These are phyloP conservation scores for Dothistroma pini DNA, from an alignment of 2,329 filamentous ascomycete genomes.

Conservation along the genomic window DNA sequence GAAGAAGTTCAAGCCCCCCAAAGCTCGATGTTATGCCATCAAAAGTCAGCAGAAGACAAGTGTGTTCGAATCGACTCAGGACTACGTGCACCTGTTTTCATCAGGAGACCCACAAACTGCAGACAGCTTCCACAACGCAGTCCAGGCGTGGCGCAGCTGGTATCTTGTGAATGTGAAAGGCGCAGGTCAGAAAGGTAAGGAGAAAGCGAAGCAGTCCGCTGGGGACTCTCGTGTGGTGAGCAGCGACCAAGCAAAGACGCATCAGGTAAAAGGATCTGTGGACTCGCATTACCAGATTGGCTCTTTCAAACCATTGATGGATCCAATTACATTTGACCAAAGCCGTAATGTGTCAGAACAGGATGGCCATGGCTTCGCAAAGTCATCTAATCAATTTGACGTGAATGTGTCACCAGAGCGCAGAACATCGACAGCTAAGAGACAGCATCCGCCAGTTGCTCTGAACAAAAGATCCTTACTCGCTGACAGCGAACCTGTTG, in stretches of 20 bases:
- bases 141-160: conserved; percentile 88
- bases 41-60: conserved; percentile 88
- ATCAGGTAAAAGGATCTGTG: conserved; percentile 33
- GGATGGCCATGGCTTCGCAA: conserved; percentile 16
- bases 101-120: conserved; percentile 68
- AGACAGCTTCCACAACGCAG: conserved; percentile 63
- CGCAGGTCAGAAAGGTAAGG: conserved; percentile 43
- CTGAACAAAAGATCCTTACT: conserved; percentile 26
- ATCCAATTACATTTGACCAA: conserved; percentile 57
- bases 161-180: conserved; percentile 74
- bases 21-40: conserved; percentile 78
- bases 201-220: conserved; percentile 34
- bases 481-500: conserved; percentile 36
- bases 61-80: conserved; percentile 76
- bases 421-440: conserved; percentile 16
- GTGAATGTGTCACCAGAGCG: conserved; percentile 23
- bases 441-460: conserved; percentile 36
- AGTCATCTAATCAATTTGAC: conserved; percentile 25
- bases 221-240: conserved; percentile 31
- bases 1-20: conserved; percentile 75
- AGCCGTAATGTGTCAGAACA: conserved; percentile 4
- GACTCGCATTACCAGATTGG: conserved; percentile 60
- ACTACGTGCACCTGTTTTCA: conserved; percentile 90
- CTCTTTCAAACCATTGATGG: conserved; percentile 64
- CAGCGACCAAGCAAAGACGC: conserved; percentile 23